Evolutionary conservation across 345 rosid genomes (phyloP), one percentile per base, ranked within the genome.

Genomic region (Gossypium rotundifolium): DNA sequence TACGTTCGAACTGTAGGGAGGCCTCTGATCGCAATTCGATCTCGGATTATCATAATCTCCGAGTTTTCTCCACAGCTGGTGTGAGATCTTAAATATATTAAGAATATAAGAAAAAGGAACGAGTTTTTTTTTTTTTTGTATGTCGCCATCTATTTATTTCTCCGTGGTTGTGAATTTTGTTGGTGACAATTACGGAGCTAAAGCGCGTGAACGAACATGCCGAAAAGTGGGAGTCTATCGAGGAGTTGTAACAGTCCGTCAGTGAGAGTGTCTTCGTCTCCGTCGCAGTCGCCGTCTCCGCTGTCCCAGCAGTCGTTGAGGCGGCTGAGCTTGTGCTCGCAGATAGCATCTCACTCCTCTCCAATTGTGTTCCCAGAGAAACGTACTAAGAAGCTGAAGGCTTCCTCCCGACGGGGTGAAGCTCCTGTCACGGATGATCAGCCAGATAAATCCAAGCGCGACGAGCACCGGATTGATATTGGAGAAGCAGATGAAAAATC

Each of bases 341-440:
- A 90, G 53, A 78, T 88, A 74, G 81, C 91, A 1, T 84, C 90
- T 0, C 96, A 90, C 55, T 88, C 94, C 0, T 95, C 98, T 45
- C 97, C 98, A 1, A 81, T 91, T 10, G 97, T 90, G 11, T 95
- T 91, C 78, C 99, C 98, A 0, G 99, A 95, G 83, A 93, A 91
- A 79, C 84, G 98, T 12, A 79, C 84, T 74, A 92, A 87, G 83
- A 95, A 86, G 87, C 86, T 82, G 65, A 91, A 84, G 87, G 84
- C 89, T 10, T 80, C 92, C 55, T 85, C 92, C 2, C 85, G 78
- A 72, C 84, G 74, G 17, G 14, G 68, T 6, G 83, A 84, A 69
- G 48, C 48, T 12, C 75, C 79, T 25, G 63, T 20, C 8, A 13
- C 11, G 13, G 87, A 74, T 74, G 84, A 87, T 80, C 83, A 82